These are phyloP conservation scores for Populus nigra DNA, from an alignment of 345 rosid species.

Conservation along the genomic window DNA sequence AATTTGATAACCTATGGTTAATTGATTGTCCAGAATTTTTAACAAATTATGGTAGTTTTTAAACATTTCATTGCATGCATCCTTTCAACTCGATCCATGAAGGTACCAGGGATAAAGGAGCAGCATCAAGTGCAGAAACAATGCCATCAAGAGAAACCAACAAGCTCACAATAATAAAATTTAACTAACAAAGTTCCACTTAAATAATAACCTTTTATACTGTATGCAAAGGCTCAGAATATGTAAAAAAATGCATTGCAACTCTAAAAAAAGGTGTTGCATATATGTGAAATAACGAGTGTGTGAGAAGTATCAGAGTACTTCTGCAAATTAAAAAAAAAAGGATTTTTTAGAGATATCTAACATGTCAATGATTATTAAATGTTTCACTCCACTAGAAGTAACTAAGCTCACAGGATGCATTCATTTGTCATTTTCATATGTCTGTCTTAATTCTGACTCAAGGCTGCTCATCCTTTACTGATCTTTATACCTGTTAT, in stretches of 20 bases:
- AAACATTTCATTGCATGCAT: not conserved
- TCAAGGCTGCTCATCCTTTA: not conserved
- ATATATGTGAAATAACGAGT: not conserved
- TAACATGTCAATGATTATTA: not conserved
- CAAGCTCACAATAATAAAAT: too few relatives aligned
- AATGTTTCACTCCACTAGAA: not conserved
- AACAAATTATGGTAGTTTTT: not conserved
- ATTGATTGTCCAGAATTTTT: not conserved
- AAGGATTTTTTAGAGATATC: not conserved
- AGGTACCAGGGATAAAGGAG: not conserved
- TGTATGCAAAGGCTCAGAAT: not conserved
- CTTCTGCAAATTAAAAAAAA: not conserved
- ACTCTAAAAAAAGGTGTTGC: not conserved
- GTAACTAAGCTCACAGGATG: not conserved
- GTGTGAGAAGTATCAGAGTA: not conserved
- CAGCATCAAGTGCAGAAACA: not conserved
- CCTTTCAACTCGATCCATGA: not conserved
- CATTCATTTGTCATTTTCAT: not conserved
- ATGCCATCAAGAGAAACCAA: not conserved
- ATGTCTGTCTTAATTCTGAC: not conserved
- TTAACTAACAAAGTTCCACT: not conserved
- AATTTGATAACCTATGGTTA: not conserved
- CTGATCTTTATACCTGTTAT: not conserved
- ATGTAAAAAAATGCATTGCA: not conserved
- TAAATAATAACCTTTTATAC: not conserved